A percentile compares a stretch with the other conserved stretches of the same genome.
These are phyloP conservation scores for Moniliophthora roreri DNA, from an alignment of 1,284 basidiomycete genomes.

Conservation along the genomic window DNA sequence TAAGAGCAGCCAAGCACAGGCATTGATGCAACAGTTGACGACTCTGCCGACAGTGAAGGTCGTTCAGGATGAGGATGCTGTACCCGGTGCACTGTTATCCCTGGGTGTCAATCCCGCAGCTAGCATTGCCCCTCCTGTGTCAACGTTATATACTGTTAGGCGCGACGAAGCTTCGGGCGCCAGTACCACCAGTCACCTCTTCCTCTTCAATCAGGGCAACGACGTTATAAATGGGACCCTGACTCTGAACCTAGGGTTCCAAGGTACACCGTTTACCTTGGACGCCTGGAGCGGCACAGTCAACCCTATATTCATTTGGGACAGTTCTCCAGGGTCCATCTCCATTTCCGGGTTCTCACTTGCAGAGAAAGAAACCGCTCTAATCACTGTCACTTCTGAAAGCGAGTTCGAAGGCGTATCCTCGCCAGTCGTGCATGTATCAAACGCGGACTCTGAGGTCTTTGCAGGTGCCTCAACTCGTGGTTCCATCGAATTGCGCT, in stretches of 20 bases:
- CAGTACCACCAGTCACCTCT: constrained; percentile 14
- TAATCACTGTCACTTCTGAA: constrained; percentile 15
- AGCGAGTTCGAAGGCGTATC: constrained; percentile 14
- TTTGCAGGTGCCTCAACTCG: constrained; percentile 10
- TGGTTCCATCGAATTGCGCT: constrained; percentile 13
- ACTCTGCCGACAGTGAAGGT: constrained; percentile 10
- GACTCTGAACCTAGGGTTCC: constrained; percentile 13
- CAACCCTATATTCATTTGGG: constrained; percentile 15
- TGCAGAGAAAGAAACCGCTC: constrained; percentile 11
- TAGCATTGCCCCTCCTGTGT: constrained; percentile 7
- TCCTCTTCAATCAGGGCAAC: constrained; percentile 16
- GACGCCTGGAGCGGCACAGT: constrained; percentile 17
- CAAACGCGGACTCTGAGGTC: constrained; percentile 1
- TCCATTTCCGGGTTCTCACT: constrained; percentile 17
- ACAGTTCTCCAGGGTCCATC: constrained; percentile 9
- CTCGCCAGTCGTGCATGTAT: constrained; percentile 9
- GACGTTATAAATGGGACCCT: constrained; percentile 15
- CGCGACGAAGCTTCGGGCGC: constrained; percentile 6
- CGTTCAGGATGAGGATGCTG: constrained; percentile 13
- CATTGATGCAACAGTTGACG: constrained; percentile 16
- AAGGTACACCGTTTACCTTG: constrained; percentile 18
- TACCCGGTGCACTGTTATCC: constrained; percentile 12
- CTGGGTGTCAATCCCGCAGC: constrained; percentile 17
- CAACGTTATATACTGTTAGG: constrained; percentile 13
- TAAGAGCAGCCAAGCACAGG: constrained; percentile 14